Evolutionary conservation across 371 early-diverging fungal genomes (phyloP), one percentile per base, ranked within the genome.

Genomic region (Phascolomyces articulosus): DNA sequence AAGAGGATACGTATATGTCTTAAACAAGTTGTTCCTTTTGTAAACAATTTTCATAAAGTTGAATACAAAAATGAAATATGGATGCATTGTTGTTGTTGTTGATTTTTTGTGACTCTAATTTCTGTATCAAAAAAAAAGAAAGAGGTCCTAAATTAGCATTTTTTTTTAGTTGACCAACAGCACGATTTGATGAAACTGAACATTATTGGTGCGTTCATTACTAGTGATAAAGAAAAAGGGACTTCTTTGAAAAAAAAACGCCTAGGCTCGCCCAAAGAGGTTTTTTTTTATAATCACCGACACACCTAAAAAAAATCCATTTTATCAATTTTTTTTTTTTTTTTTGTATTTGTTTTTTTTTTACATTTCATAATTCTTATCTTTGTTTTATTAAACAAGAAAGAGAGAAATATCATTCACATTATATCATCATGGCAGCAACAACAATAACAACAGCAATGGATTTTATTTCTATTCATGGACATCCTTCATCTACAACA

Each of bases 381-480:
- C 54, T 10, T 40, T 34, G 7, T 8, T 29, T 10, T 9, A 29
- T 6, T 24, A 51, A 38, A 21, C 4, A 44, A 0, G 44, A 44
- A 28, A 4, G 21, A 26, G 34, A 53, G 26, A 26, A 27, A n/a
- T n/a, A n/a, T n/a, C n/a, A n/a, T n/a, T n/a, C n/a, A n/a, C n/a
- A n/a, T n/a, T n/a, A n/a, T n/a, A n/a, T n/a, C n/a, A n/a, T n/a
- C 47, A 23, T 57, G 57, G 40, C 38, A 0, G 40, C 62, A 40
- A 20, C 40, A 34, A 34, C 11, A 34, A 9, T 2, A 34, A 34
- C 34, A 34, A 11, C 49, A 41, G 40, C 21, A 23, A 40, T 11
- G 26, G 48, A 62, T 44, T 58, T 62, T 51, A 31, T 63, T 41
- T 23, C 62, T 38, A 48, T 66, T 38, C 70, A 66, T 60, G 64